Percentiles rank a stretch among this genome's conserved stretches.
phyloP scores from a whole-genome alignment of 352 stramenopile genomes.

The Phytopythium chamaehyphon region DNA sequence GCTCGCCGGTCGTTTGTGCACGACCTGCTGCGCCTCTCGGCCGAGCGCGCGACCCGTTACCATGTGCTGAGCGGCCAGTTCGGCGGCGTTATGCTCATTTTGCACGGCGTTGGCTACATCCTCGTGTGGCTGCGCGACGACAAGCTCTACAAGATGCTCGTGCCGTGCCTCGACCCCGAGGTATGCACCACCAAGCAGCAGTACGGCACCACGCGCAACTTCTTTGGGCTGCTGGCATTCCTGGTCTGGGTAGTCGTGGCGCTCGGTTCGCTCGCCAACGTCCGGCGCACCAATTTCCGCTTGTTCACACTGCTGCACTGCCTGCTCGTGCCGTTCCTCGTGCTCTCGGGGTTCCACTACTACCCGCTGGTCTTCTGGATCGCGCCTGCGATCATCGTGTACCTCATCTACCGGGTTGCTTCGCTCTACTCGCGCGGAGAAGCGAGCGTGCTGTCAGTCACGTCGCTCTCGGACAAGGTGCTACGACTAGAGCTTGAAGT shows the following conservation, averaged over 20 bases:
- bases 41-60: slow-evolving; percentile 51
- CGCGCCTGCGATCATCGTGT: slow-evolving; percentile 40
- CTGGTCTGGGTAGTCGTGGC: slow-evolving; percentile 31
- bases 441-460: slow-evolving; percentile 35
- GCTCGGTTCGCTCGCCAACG: slow-evolving; percentile 40
- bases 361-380: slow-evolving; percentile 63
- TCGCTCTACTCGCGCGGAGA: slow-evolving; percentile 39
- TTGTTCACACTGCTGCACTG: slow-evolving; percentile 52
- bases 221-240: slow-evolving; percentile 53
- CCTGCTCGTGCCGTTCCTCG: slow-evolving; percentile 43
- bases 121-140: slow-evolving; percentile 47
- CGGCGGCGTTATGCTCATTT: slow-evolving; percentile 28
- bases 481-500: slow-evolving; percentile 61
- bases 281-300: slow-evolving; percentile 49
- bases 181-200: slow-evolving; percentile 31
- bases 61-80: slow-evolving; percentile 64
- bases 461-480: slow-evolving; percentile 35
- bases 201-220: slow-evolving; percentile 63
- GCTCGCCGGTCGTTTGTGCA: slow-evolving; percentile 63
- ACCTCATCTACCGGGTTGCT: slow-evolving; percentile 55
- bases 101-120: slow-evolving; percentile 56
- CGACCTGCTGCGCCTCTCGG: slow-evolving; percentile 46
- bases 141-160: slow-evolving; percentile 44
- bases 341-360: slow-evolving; percentile 59
- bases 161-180: slow-evolving; percentile 39